Conservation (phyloP, 2,329 filamentous ascomycete genomes). For the Sarocladium kiliense region DNA sequence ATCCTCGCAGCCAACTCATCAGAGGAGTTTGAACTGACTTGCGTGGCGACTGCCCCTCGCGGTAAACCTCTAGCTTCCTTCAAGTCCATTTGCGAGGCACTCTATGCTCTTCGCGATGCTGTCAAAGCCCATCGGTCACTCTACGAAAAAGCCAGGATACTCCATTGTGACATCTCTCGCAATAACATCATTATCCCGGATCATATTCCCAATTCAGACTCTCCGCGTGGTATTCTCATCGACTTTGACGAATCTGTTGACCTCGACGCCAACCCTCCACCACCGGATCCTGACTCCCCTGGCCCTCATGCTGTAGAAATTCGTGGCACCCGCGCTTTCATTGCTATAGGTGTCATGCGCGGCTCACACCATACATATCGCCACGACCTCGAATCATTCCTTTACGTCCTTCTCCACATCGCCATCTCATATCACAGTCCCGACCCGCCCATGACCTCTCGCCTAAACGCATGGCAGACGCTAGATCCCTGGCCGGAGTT, state of each 20-base stretch:
- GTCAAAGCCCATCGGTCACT: constrained; percentile 32
- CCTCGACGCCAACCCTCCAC: neutral
- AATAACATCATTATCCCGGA: constrained; percentile 32
- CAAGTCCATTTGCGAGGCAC: constrained; percentile 22
- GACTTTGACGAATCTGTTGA: constrained; percentile 21
- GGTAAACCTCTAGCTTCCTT: constrained; percentile 19
- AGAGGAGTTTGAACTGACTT: neutral
- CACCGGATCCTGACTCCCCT: neutral
- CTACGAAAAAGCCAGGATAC: constrained; percentile 24
- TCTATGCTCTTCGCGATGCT: constrained; percentile 26
- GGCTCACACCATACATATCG: neutral
- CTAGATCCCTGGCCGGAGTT: neutral
- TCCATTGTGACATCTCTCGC: constrained; percentile 30
- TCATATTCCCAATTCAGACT: constrained; percentile 11
- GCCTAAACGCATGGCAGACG: neutral
- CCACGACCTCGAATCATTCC: constrained; percentile 9
- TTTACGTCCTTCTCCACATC: constrained; percentile 5
- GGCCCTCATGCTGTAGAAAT: constrained; percentile 6
- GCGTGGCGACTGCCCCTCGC: constrained; percentile 12
- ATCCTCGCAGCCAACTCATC: neutral
- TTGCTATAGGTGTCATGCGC: constrained; percentile 1
- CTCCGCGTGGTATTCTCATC: constrained; percentile 24
- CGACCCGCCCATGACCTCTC: neutral
- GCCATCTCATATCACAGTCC: neutral
- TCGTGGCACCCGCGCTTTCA: constrained; percentile 7